These are phyloP conservation scores for Carpediemonas membranifera DNA, from an alignment of 78 protist species.

Conservation along the genomic window DNA sequence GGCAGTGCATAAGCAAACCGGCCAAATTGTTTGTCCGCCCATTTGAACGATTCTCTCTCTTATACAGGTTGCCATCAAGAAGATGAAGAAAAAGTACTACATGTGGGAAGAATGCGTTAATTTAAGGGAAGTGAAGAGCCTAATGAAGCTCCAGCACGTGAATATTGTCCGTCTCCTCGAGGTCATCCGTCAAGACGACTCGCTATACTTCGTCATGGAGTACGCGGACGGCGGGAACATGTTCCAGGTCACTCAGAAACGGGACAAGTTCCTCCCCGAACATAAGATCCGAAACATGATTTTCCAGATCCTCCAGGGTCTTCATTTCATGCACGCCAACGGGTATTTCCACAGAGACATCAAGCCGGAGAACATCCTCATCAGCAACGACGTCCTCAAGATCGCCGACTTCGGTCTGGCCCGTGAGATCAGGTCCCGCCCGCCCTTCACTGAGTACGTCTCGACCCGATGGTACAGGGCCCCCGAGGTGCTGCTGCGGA, in stretches of 20 bases:
- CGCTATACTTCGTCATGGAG: constrained; percentile 82
- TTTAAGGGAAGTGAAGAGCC: constrained; percentile 2
- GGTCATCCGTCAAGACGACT: constrained; percentile 78
- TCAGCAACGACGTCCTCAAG: constrained; percentile 45
- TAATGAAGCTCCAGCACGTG: not conserved
- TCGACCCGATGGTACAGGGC: constrained; percentile 96
- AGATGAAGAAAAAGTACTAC: constrained; percentile 72
- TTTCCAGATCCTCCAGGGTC: constrained; percentile 74
- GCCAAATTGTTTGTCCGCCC: too few relatives aligned
- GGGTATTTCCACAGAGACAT: constrained; percentile 85
- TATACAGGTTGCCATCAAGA: constrained; percentile 85
- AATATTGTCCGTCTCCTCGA: constrained; percentile 50
- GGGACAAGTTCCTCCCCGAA: constrained; percentile 54
- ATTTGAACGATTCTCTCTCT: too few relatives aligned
- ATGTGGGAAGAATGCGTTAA: constrained; percentile 52
- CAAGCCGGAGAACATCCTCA: constrained; percentile 66
- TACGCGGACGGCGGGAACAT: constrained; percentile 60
- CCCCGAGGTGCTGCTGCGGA: constrained; percentile 71
- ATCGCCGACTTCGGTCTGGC: constrained; percentile 96
- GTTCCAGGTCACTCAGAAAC: constrained; percentile 56
- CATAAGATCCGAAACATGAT: constrained; percentile 40
- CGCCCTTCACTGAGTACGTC: constrained; percentile 90
- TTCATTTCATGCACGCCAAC: constrained; percentile 68
- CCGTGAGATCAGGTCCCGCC: constrained; percentile 71
- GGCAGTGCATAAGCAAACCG: constrained; percentile 36